Base-by-base conservation (phyloP, 1,284 basidiomycete genomes). In the Crepidotus sp. region DNA sequence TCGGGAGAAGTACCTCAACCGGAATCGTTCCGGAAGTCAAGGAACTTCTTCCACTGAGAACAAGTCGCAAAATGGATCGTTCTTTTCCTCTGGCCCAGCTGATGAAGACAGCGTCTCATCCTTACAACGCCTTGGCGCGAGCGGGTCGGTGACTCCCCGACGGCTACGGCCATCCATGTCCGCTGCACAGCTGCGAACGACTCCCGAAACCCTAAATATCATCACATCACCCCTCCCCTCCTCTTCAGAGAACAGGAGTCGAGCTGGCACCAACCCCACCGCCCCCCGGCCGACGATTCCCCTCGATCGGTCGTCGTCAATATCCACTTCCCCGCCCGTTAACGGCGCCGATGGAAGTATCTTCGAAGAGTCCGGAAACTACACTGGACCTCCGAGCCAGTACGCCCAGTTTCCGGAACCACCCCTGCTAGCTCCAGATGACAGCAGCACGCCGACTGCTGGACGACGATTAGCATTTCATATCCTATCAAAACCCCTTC, bases 1-100 rank as follows among this genome's bases (percentile, higher is more conserved):
- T 19, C 86, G 84, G 68, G 83, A 87, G 58, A 84, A 86, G 56
- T 89, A 88, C 58, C 70, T 85, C 59, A 68, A 74, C 50, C 75
- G 85, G 42, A 83, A 83, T 65, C 73, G 84, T 42, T 87, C 83
- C 59, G 84, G 82, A 40, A 87, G 85, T 56, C 75, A 71, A 45
- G 74, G 75, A 34, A 78, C 79, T 27, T 69, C 77, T 14, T 83
- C 82, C 1, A 83, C 81, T 17, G 83, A 85, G 55, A 76, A 71
- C 48, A 76, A 67, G 55, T 80, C 78, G 4, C 71, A 76, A 55
- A 75, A 73, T 54, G 73, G 73, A 17, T 69, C 68, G 33, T 62
- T 61, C 25, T 69, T 71, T 42, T 62, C 72, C 39, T 73, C 73
- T 65, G 42, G 73, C 25, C 69, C 74, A 8, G 59, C 64, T 6